Base-by-base conservation (phyloP, 108 stramenopile genomes). In the Pseudonitzschia pungens region DNA sequence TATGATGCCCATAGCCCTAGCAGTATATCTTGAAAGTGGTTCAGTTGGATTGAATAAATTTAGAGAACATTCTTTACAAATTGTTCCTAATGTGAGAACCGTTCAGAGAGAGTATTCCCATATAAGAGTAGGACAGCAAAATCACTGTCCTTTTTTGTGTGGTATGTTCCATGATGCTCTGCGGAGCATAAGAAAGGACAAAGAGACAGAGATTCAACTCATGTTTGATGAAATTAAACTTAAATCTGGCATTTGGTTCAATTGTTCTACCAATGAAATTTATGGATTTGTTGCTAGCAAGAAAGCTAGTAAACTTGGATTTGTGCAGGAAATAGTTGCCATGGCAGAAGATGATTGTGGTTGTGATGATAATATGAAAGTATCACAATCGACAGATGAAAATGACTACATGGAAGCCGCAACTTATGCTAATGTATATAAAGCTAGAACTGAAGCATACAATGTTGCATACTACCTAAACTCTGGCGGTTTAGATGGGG, bases 161-260 rank as follows among this genome's bases (percentile, higher is more conserved):
- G 3, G 22, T 22, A 53, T 53, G 53, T 53, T 53, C 53, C 24
- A 53, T 53, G 53, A 53, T 53, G 53, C 24, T 53, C 11, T 53
- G 24, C 22, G 6, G 24, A 24, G 14, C 8, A 53, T 11, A n/a
- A 24, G 11, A 22, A 24, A 24, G 4, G 24, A 53, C 6, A 53
- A 6, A 0, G 53, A 53, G 14, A 9, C 24, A 11, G 22, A 53
- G 24, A 12, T 53, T 7, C 53, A 53, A 12, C 53, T 53, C 53
- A 53, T 53, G 53, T 53, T 53, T 53, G 53, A 53, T 53, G 53
- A 53, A 12, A 53, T 53, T 12, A 53, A 53, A 12, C 14, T 53
- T 7, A 53, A 53, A 12, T 53, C 22, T 53, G 53, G 53, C 14
- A 12, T 53, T 24, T 53, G 53, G 53, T 53, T 53, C 53, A 53